A percentile compares a stretch with the other conserved stretches of the same genome.
Conservation (phyloP, 2,329 filamentous ascomycete genomes). For the Aspergillus pseudoglaucus region DNA sequence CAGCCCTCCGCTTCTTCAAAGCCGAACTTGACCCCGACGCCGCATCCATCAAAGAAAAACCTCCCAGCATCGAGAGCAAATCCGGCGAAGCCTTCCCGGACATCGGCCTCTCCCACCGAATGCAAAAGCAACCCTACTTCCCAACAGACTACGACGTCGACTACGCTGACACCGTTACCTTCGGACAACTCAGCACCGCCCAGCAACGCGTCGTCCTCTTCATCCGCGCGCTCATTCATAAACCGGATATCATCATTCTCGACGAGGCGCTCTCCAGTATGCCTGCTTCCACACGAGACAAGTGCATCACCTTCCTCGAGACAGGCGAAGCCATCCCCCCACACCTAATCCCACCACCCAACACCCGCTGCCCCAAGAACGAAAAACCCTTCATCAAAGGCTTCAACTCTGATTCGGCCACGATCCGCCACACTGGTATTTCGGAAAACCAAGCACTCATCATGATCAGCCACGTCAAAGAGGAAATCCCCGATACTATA, state of each 20-base stretch:
- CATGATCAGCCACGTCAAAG: slow-evolving; percentile 84
- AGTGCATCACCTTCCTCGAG: slow-evolving; percentile 75
- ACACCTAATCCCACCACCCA: slow-evolving; percentile 19
- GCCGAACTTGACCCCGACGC: slow-evolving; percentile 62
- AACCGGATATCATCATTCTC: slow-evolving; percentile 72
- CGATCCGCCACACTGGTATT: slow-evolving; percentile 47
- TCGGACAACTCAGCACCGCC: slow-evolving; percentile 51
- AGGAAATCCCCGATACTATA: slow-evolving; percentile 81
- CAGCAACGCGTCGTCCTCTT: slow-evolving; percentile 78
- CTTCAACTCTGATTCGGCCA: slow-evolving; percentile 3
- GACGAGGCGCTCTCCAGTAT: slow-evolving; percentile 87
- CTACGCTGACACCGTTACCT: slow-evolving; percentile 73
- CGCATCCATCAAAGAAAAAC: slow-evolving; percentile 10
- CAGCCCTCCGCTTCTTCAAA: slow-evolving; percentile 69
- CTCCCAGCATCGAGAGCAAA: background rate
- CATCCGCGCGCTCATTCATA: slow-evolving; percentile 72
- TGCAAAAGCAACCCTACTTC: slow-evolving; percentile 1
- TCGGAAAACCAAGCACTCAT: slow-evolving; percentile 69
- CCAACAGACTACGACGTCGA: slow-evolving; percentile 29
- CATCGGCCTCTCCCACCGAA: slow-evolving; percentile 3
- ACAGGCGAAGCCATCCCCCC: slow-evolving; percentile 50
- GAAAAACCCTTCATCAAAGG: slow-evolving; percentile 10
- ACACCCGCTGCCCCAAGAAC: slow-evolving; percentile 5
- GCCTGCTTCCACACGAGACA: slow-evolving; percentile 73
- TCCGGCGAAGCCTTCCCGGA: slow-evolving; percentile 13